These are phyloP conservation scores for Phytophthora ohioensis DNA, from an alignment of 352 stramenopile species.

Conservation along the genomic window DNA sequence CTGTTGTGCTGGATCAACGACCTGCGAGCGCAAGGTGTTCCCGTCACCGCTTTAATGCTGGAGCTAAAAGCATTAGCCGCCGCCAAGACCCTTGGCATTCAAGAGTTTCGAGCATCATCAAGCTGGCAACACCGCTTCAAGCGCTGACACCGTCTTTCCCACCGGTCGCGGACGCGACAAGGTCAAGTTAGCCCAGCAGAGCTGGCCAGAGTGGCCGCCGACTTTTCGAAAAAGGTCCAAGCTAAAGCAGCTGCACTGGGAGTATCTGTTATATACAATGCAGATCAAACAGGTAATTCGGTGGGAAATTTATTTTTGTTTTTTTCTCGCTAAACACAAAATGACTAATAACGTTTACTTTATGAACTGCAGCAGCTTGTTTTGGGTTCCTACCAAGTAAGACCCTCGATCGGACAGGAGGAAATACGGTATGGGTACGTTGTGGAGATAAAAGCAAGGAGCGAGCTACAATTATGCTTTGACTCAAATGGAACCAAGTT, in stretches of 20 bases:
- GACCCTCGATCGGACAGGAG: background rate
- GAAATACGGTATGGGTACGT: constrained; percentile 11
- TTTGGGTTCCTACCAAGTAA: constrained; percentile 10
- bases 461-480: constrained; percentile 4
- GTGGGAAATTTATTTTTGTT: no score
- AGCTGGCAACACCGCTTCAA: constrained; percentile 5
- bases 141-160: background rate
- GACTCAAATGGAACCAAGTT: constrained; percentile 2
- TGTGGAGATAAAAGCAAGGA: constrained; percentile 12
- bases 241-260: constrained; percentile 4
- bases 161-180: constrained; percentile 6
- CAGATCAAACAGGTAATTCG: background rate
- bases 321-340: no score
- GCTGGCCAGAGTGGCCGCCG: background rate
- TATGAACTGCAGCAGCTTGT: background rate
- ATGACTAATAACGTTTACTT: no score
- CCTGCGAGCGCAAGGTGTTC: constrained; percentile 2
- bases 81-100: background rate
- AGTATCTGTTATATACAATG: constrained; percentile 12
- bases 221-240: background rate
- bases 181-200: constrained; percentile 1
- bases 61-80: background rate
- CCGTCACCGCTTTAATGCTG: constrained; percentile 5
- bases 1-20: constrained; percentile 1
- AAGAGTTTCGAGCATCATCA: background rate